A percentile compares a stretch with the other conserved stretches of the same genome.
phyloP scores from a whole-genome alignment of 2,329 filamentous ascomycete species.

The Alternaria arbusti region DNA sequence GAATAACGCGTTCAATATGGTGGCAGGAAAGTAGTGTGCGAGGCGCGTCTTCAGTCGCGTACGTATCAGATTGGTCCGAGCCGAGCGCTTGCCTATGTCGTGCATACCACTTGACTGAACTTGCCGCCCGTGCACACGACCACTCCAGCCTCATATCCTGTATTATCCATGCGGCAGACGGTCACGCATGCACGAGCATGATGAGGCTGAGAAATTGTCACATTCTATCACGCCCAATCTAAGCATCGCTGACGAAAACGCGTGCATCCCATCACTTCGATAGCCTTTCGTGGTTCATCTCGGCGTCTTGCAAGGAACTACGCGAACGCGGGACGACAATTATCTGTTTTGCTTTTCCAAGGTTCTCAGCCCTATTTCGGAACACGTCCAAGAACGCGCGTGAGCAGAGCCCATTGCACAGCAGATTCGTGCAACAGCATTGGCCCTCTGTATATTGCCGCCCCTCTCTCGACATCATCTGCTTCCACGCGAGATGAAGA shows the following conservation, averaged over 20 bases:
- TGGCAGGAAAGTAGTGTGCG: conserved; percentile 34
- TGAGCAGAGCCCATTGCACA: background rate
- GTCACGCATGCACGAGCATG: conserved; percentile 3
- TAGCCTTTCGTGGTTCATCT: background rate
- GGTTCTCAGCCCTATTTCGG: background rate
- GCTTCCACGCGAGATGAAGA: background rate
- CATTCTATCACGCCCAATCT: background rate
- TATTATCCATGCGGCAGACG: background rate
- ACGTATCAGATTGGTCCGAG: conserved; percentile 18
- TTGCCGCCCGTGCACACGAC: conserved; percentile 12
- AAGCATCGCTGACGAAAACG: background rate
- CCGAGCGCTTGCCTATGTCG: conserved; percentile 23
- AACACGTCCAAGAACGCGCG: background rate
- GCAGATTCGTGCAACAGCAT: background rate
- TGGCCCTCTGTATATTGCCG: background rate
- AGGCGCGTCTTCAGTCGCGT: conserved; percentile 22
- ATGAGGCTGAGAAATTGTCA: background rate
- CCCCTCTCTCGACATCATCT: background rate
- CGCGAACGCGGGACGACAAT: background rate
- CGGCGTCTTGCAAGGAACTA: background rate
- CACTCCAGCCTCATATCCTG: conserved; percentile 8
- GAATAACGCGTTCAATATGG: conserved; percentile 25
- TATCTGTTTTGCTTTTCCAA: background rate
- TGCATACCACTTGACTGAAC: conserved; percentile 19
- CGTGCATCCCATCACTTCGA: background rate